Conservation (phyloP, 208 protist species). For the Trypanosoma grayi region DNA sequence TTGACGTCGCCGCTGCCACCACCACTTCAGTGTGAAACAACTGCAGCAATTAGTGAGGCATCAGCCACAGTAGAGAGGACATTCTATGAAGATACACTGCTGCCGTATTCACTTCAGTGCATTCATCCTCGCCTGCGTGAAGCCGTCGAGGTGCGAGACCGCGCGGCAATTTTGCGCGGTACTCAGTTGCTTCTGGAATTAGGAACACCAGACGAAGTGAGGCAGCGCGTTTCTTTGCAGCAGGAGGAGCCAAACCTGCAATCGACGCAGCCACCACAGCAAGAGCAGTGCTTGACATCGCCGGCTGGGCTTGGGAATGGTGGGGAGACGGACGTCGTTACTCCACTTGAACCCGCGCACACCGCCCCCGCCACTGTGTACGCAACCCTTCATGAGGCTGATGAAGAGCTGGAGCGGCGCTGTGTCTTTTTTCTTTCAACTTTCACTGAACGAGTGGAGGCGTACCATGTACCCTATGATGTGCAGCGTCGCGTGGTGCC, state of each 20-base stretch:
- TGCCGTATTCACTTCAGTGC: slow-evolving; percentile 16
- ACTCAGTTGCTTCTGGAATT: slow-evolving; percentile 18
- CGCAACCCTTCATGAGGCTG: slow-evolving; percentile 13
- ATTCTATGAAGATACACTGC: slow-evolving; percentile 14
- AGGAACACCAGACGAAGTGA: slow-evolving; percentile 31
- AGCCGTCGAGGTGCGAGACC: slow-evolving; percentile 25
- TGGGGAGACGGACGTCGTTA: neutral
- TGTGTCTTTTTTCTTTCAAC: slow-evolving; percentile 16
- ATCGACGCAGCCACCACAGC: no score
- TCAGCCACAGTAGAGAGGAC: neutral
- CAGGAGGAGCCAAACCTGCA: neutral
- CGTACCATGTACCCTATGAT: slow-evolving; percentile 18
- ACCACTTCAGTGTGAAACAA: neutral
- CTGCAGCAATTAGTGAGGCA: neutral
- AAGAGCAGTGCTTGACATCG: neutral
- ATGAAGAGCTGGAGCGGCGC: slow-evolving; percentile 17
- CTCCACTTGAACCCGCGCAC: slow-evolving; percentile 2
- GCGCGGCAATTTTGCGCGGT: slow-evolving; percentile 12
- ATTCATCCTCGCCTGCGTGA: slow-evolving; percentile 26
- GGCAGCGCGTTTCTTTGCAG: neutral
- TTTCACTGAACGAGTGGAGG: slow-evolving; percentile 4
- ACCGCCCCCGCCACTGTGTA: neutral
- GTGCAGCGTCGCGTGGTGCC: slow-evolving; percentile 50
- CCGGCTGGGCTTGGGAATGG: neutral
- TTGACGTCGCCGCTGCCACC: no score